Evolutionary conservation across 495 filamentous ascomycete species (phyloP), one percentile per base, ranked within the genome.

Genomic region (Penicillium diatomitis): DNA sequence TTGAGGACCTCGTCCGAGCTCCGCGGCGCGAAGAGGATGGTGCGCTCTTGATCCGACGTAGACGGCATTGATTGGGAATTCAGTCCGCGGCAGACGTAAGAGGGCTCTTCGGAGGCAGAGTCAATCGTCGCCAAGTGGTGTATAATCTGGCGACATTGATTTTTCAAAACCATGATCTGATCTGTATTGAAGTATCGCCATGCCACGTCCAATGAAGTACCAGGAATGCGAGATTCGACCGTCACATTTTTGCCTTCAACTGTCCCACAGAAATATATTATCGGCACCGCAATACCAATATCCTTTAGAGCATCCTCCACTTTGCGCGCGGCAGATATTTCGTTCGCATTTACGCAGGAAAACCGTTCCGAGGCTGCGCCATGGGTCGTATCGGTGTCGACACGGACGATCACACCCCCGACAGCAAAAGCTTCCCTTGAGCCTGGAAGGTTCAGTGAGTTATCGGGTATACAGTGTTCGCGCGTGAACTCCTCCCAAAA

Each of bases 311-410:
- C 32, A 8, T 66, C 59, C 40, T 73, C 67, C 6, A 60, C 67
- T 38, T 73, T 73, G 32, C 61, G 64, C 30, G 70, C 62, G 2
- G 70, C 60, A 8, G 52, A 63, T 8, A 68, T 35, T 46, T 71
- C 70, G 46, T 73, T 73, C 32, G 67, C 85, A 83, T 90, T 64
- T 70, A 82, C 27, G 75, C 77, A 65, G 69, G 83, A 64, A 48
- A 64, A 71, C 52, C 51, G 54, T 38, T 67, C 63, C 20, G 58
- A 52, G 5, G 62, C 53, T 32, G 47, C 35, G 38, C 52, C 63
- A 29, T 56, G 49, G 4, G 41, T 58, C 20, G 51, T 38, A 43
- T 67, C 62, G 8, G 52, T 48, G 46, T 73, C 70, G n/a, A 72
- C 62, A 50, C 65, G 48, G 48, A 72, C 64, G 30, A 72, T 62